phyloP scores from a whole-genome alignment of 768 basidiomycete genomes.

The Panaeolus papilionaceus region DNA sequence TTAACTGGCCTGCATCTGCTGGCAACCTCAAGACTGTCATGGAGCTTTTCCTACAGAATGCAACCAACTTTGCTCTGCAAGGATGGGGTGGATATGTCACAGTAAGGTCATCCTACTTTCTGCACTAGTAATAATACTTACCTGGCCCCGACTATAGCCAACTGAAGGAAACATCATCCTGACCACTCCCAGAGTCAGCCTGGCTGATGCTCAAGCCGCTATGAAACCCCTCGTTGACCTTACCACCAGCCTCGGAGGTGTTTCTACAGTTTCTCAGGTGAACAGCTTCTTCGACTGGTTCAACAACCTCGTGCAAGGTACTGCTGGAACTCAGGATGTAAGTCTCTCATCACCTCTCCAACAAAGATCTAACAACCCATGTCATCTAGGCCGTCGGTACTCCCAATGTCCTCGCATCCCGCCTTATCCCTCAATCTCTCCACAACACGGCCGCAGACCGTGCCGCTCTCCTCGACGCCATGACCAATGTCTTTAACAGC shows the following conservation, averaged over 20 bases:
- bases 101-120: neutral
- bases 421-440: constrained; percentile 34
- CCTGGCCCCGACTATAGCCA: neutral
- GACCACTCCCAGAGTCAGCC: constrained; percentile 1
- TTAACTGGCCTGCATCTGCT: neutral
- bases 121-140: neutral
- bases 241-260: constrained; percentile 6
- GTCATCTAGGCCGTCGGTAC: constrained; percentile 29
- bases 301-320: neutral
- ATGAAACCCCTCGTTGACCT: constrained; percentile 15
- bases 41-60: neutral
- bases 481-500: constrained; percentile 23
- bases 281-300: neutral
- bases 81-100: neutral
- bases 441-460: constrained; percentile 28
- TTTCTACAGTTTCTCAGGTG: constrained; percentile 1
- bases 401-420: constrained; percentile 28
- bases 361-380: neutral
- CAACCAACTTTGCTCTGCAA: neutral
- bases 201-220: neutral
- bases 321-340: constrained; percentile 11
- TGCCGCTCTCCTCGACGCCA: constrained; percentile 22
- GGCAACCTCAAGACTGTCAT: neutral
- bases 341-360: constrained; percentile 20
- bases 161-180: constrained; percentile 11